Percentiles rank a stretch among this genome's conserved stretches.
Evolutionary conservation across 2,329 filamentous ascomycete species (phyloP).

Genomic region (Teratosphaeria epicoccoides): DNA sequence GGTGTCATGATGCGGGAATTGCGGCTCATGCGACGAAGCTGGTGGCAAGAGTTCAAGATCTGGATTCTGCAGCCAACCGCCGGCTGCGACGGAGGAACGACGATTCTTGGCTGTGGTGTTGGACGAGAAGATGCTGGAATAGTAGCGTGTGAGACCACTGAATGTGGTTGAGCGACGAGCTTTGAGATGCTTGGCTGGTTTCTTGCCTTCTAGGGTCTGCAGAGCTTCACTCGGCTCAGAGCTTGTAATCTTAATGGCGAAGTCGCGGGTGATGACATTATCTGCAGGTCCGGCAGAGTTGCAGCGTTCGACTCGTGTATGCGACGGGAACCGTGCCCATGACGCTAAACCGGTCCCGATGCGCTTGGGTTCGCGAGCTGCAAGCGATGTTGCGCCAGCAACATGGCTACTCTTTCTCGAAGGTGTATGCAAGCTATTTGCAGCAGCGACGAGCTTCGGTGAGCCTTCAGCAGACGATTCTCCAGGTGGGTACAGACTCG

Average conservation of each 20-base stretch:
- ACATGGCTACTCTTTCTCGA: neutral
- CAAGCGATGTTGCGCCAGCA: neutral
- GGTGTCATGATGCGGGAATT: constrained; percentile 7
- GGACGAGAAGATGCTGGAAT: constrained; percentile 34
- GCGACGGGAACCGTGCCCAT: constrained; percentile 38
- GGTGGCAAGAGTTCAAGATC: constrained; percentile 37
- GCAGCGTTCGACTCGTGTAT: constrained; percentile 33
- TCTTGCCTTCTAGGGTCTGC: constrained; percentile 5
- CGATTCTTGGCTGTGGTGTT: constrained; percentile 33
- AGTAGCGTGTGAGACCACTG: constrained; percentile 34
- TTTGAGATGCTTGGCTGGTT: constrained; percentile 3
- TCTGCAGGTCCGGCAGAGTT: constrained; percentile 31
- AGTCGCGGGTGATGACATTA: constrained; percentile 32
- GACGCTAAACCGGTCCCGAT: constrained; percentile 23
- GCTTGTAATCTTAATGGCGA: constrained; percentile 17
- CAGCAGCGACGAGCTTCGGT: neutral
- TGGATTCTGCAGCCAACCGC: constrained; percentile 35
- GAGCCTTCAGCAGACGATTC: neutral
- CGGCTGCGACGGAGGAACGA: constrained; percentile 32
- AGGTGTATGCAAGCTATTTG: neutral
- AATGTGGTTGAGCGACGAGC: constrained; percentile 31
- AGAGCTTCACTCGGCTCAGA: neutral
- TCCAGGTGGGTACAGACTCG: neutral
- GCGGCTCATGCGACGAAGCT: constrained; percentile 4
- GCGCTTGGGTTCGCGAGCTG: neutral